Evolutionary conservation across 75 land plant species (phyloP), one percentile per base, ranked within the genome.

Genomic region (Pinus tabuliformis): DNA sequence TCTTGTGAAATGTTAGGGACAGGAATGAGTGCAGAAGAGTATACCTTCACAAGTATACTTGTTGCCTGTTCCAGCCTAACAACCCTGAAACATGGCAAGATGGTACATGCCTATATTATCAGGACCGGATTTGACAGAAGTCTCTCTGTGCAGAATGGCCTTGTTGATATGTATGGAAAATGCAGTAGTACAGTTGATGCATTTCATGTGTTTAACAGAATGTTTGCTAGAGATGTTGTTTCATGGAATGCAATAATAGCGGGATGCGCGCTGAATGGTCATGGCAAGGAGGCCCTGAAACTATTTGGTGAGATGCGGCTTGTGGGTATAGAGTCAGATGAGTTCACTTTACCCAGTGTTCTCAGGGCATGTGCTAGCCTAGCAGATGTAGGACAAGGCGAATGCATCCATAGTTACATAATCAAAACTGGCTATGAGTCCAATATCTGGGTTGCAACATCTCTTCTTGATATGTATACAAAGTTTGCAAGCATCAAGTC

Each of bases 231-330:
- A 45, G 89, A 87, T 73, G 72, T 78, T 42, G 79, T 87, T 36
- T 65, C 95, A 62, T 93, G 93, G 93, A 91, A 86, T 65, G 59
- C 89, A 18, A 20, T 93, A 75, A 91, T 93, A 8, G 59, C 93
- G 24, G 80, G 84, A 28, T 80, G 82, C 62, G 58, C 66, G 37
- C 81, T 75, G 22, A 52, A 54, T 72, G 83, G 84, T 16, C 28
- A 75, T 54, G 59, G 59, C 42, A 42, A 73, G 22, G 76, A 82
- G 63, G 91, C 91, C 36, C 26, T 91, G 21, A 65, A 62, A 12
- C 58, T 89, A 30, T 87, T 82, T 78, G 77, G 80, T 60, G 70
- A 77, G 74, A 90, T 92, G 91, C 26, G 75, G 58, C 42, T 45
- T 17, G 80, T 83, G 77, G 86, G 75, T 42, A 18, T 86, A 33